Conservation (phyloP, 2,329 filamentous ascomycete species). For the Aspergillus sergii region DNA sequence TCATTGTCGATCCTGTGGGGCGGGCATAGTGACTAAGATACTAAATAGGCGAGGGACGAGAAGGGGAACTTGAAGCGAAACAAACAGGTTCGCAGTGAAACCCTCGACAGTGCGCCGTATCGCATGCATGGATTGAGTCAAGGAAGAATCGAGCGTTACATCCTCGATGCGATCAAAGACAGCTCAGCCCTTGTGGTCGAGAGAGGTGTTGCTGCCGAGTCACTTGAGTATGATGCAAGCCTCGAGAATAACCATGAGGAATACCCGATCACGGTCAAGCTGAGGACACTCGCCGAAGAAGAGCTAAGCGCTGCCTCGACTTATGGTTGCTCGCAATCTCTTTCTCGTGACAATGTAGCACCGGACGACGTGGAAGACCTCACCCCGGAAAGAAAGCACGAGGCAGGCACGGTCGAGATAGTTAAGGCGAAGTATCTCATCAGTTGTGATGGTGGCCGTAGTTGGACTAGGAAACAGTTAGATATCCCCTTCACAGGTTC, state of each 20-base stretch:
- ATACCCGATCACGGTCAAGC: slow-evolving; percentile 63
- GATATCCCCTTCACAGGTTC: slow-evolving; percentile 60
- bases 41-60: slow-evolving; percentile 39
- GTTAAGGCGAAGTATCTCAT: slow-evolving; percentile 64
- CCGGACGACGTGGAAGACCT: slow-evolving; percentile 61
- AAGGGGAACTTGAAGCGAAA: slow-evolving; percentile 60
- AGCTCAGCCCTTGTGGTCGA: slow-evolving; percentile 60
- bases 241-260: slow-evolving; percentile 50
- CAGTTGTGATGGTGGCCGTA: slow-evolving; percentile 67
- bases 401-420: slow-evolving; percentile 33
- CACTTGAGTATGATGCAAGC: slow-evolving; percentile 56
- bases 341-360: slow-evolving; percentile 63
- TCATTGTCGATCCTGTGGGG: background rate
- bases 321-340: slow-evolving; percentile 51
- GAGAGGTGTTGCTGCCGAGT: slow-evolving; percentile 60
- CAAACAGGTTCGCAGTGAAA: slow-evolving; percentile 62
- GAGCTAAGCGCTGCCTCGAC: slow-evolving; percentile 49
- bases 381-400: slow-evolving; percentile 27
- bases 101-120: slow-evolving; percentile 60
- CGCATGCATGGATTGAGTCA: slow-evolving; percentile 69
- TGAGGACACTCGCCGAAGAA: slow-evolving; percentile 61
- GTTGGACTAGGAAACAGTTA: slow-evolving; percentile 61
- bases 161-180: slow-evolving; percentile 62
- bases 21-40: background rate
- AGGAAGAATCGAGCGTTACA: slow-evolving; percentile 69